A percentile compares a stretch with the other conserved stretches of the same genome.
Conservation (phyloP, 257 asterid genomes). For the Solanum dulcamara region DNA sequence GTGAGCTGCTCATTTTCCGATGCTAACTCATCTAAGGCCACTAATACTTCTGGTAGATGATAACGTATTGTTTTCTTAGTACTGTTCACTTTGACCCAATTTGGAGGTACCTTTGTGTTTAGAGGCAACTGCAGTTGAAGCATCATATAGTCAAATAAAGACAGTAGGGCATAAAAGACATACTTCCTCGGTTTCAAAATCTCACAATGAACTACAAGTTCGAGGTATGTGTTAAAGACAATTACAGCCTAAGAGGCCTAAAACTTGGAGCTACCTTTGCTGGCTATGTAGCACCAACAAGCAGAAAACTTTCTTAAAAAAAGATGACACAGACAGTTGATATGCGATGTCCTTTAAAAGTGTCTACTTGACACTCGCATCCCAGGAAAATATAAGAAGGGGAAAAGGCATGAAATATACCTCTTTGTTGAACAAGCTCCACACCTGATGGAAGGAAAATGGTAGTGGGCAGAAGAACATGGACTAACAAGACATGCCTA, state of each 20-base stretch:
- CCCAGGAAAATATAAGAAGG: background rate
- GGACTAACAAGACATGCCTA: background rate
- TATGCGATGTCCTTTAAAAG: background rate
- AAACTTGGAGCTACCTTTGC: background rate
- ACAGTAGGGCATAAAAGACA: background rate
- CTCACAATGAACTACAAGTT: background rate
- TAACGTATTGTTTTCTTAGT: constrained; percentile 76
- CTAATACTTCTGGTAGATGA: constrained; percentile 71
- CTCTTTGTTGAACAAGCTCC: background rate
- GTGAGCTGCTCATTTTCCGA: constrained; percentile 82
- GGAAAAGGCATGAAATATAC: background rate
- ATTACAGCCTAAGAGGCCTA: background rate
- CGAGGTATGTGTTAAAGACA: background rate
- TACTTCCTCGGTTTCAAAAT: background rate
- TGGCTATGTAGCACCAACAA: background rate
- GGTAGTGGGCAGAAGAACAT: background rate
- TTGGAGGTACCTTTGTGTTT: constrained; percentile 55
- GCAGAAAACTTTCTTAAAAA: background rate
- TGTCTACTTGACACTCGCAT: background rate
- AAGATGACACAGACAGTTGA: background rate
- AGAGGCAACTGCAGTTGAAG: constrained; percentile 51
- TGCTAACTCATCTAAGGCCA: constrained; percentile 50
- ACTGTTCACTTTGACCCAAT: constrained; percentile 89
- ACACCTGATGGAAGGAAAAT: background rate
- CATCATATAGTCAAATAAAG: background rate